Base-by-base conservation (phyloP, 1,139 yeast genomes). In the Meyerozyma elateridarum region DNA sequence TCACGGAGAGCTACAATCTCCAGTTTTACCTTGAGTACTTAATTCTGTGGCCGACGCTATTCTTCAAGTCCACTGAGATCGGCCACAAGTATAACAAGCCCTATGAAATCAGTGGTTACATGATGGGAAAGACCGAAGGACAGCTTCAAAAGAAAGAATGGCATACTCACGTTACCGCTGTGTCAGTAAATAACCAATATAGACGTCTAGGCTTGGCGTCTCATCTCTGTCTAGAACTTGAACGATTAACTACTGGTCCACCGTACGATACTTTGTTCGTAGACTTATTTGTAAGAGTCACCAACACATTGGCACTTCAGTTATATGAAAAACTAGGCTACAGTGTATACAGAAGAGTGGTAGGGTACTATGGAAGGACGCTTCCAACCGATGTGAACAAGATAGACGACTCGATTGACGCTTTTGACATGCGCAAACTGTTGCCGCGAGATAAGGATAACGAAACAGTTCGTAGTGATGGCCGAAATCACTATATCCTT, bases 81-180 rank as follows among this genome's bases (percentile, higher is more conserved):
- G 38, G 39, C 30, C 42, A 48, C 19, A 46, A 47, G 4, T 42
- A 41, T 22, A 49, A 42, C n/a, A 43, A 43, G 19, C 26, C 26
- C 1, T 45, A 51, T 19, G 62, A 61, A 29, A 65, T 74, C 14
- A 75, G 81, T 29, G 93, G 91, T 0, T 83, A 83, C 49, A 80
- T 93, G 94, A 79, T 93, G 76, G 98, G 94, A n/a, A 93, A 93
- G 56, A 81, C 95, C 3, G 98, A 93, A 56, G 98, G 98, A 1
- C 49, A 59, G 34, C 41, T 66, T 25, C 61, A 65, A 15, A 76
- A 71, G 12, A 75, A 71, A 34, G 94, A 88, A 43, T 91, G 96
- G 95, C 99, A 93, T 51, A 78, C 95, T 1, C 99, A 93, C 56
- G 88, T 93, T 36, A 88, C 97, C 0, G 98, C 98, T 0, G 96